These are phyloP conservation scores for Boletales sp. DNA, from an alignment of 768 basidiomycete species.

Conservation along the genomic window DNA sequence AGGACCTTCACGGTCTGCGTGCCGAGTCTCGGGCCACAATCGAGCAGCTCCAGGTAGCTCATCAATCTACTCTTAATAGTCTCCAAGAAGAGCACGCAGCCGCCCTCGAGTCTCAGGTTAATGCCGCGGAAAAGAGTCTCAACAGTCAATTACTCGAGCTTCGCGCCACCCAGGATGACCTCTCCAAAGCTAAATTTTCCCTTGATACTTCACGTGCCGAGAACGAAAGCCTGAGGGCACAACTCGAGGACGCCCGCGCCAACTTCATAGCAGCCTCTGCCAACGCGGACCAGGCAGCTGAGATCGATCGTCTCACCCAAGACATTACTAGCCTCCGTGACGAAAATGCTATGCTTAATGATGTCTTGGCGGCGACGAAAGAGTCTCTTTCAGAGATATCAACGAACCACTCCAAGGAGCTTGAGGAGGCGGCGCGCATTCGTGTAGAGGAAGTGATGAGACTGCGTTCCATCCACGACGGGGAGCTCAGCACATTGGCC, in stretches of 20 bases:
- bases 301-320: conserved; percentile 52
- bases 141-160: conserved; percentile 63
- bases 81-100: conserved; percentile 64
- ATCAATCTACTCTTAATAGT: conserved; percentile 56
- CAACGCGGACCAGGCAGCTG: conserved; percentile 48
- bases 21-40: conserved; percentile 61
- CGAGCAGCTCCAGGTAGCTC: conserved; percentile 63
- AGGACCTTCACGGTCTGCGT: conserved; percentile 71
- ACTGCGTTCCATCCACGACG: conserved; percentile 56
- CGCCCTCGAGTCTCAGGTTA: conserved; percentile 54
- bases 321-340: conserved; percentile 65
- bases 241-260: conserved; percentile 61
- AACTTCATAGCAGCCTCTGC: conserved; percentile 39
- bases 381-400: conserved; percentile 69
- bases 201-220: conserved; percentile 52
- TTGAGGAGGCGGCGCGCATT: conserved; percentile 69
- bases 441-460: conserved; percentile 71
- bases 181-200: conserved; percentile 67
- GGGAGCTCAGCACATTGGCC: conserved; percentile 53
- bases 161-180: conserved; percentile 82
- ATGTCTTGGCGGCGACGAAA: conserved; percentile 66
- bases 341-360: conserved; percentile 61
- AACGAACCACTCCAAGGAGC: conserved; percentile 62
- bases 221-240: conserved; percentile 51
- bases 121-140: conserved; percentile 60